phyloP scores from a whole-genome alignment of 2,329 filamentous ascomycete genomes.

The Piedraia hortae region DNA sequence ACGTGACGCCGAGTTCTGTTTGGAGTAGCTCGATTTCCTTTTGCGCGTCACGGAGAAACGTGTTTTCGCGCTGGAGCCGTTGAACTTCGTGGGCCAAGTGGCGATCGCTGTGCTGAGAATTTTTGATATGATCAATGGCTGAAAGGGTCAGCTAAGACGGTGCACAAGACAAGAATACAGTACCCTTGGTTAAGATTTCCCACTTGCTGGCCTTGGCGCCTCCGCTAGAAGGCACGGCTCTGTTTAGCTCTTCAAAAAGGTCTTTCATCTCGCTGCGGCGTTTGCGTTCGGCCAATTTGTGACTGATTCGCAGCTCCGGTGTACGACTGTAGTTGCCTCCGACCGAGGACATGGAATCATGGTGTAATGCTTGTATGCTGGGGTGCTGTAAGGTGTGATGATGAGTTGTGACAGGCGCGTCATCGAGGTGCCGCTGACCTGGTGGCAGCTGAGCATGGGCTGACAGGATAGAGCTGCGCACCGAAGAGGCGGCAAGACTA shows the following conservation, averaged over 20 bases:
- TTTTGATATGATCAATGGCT: constrained; percentile 25
- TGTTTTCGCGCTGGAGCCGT: constrained; percentile 18
- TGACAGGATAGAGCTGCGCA: constrained; percentile 56
- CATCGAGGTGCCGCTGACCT: constrained; percentile 46
- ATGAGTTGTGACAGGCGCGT: constrained; percentile 29
- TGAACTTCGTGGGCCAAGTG: constrained; percentile 14
- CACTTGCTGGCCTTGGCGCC: constrained; percentile 72
- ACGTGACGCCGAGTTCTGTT: constrained; percentile 19
- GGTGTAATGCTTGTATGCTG: constrained; percentile 34
- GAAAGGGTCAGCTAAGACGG: too few relatives aligned
- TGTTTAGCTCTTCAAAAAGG: constrained; percentile 53
- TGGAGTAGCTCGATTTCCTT: constrained; percentile 22
- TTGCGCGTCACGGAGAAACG: constrained; percentile 17
- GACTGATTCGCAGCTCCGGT: constrained; percentile 54
- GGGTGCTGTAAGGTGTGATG: constrained; percentile 55
- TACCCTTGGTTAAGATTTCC: constrained; percentile 69
- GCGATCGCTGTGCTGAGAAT: constrained; percentile 14
- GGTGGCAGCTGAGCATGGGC: constrained; percentile 42
- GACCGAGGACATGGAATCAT: constrained; percentile 27
- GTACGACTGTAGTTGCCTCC: constrained; percentile 57
- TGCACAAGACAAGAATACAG: background rate
- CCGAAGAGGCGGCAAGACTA: constrained; percentile 47
- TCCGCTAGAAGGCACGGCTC: constrained; percentile 51
- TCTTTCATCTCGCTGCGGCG: constrained; percentile 71
- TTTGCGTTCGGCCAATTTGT: constrained; percentile 66